Evolutionary conservation across 2,329 filamentous ascomycete species (phyloP).

Genomic region (Aaosphaeria arxii): DNA sequence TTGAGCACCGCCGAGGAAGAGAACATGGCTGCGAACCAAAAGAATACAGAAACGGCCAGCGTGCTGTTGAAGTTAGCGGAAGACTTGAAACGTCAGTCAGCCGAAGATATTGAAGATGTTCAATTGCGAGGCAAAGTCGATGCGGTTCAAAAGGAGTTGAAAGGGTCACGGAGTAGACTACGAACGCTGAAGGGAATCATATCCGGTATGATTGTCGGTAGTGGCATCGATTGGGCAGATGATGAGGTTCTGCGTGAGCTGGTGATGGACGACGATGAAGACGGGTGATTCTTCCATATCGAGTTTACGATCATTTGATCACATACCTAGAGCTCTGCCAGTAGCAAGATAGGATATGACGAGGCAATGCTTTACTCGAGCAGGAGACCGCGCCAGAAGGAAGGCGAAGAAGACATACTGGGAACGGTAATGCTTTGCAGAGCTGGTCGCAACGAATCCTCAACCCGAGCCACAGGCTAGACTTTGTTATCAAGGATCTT

Average conservation of each 20-base stretch:
- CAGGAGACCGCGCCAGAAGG: too few relatives aligned
- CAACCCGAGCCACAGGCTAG: too few relatives aligned
- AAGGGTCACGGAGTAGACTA: slow-evolving; percentile 64
- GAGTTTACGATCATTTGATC: too few relatives aligned
- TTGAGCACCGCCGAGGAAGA: slow-evolving; percentile 59
- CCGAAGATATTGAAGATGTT: slow-evolving; percentile 53
- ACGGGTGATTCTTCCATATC: slow-evolving; percentile 12
- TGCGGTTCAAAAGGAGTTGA: slow-evolving; percentile 58
- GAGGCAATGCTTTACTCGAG: too few relatives aligned
- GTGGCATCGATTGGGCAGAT: slow-evolving; percentile 76
- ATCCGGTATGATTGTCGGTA: slow-evolving; percentile 76
- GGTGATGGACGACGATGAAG: slow-evolving; percentile 65
- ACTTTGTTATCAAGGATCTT: too few relatives aligned
- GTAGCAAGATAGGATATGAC: too few relatives aligned
- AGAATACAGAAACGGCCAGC: slow-evolving; percentile 62
- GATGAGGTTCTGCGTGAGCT: slow-evolving; percentile 66
- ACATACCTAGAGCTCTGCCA: too few relatives aligned
- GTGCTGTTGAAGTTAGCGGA: slow-evolving; percentile 63
- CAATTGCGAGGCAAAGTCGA: slow-evolving; percentile 56
- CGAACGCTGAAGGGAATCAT: slow-evolving; percentile 73
- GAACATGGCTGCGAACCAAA: slow-evolving; percentile 53
- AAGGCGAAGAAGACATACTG: too few relatives aligned
- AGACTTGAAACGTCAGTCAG: slow-evolving; percentile 52
- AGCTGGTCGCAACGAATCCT: too few relatives aligned
- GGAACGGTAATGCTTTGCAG: too few relatives aligned